Conservation (phyloP, 257 asterid species). For the Primulina eburnea region DNA sequence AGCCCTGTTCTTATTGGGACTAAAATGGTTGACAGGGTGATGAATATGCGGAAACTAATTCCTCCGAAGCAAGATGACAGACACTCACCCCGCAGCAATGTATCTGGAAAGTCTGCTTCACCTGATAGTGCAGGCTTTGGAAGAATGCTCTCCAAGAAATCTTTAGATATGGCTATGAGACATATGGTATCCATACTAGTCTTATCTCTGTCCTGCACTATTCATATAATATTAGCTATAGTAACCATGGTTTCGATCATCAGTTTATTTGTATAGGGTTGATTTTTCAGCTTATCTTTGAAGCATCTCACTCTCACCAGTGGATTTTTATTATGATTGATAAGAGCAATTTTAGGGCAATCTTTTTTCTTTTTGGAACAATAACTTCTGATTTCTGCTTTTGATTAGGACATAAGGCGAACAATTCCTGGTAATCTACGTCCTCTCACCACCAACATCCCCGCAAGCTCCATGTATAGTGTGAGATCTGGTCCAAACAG, state of each 20-base stretch:
- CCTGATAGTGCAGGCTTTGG: constrained; percentile 96
- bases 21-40: constrained; percentile 55
- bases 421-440: constrained; percentile 75
- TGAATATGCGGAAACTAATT: constrained; percentile 88
- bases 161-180: constrained; percentile 97
- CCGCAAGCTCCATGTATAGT: constrained; percentile 64
- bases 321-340: not conserved
- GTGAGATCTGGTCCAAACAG: constrained; percentile 68
- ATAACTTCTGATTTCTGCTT: not conserved
- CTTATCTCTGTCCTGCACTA: constrained; percentile 5
- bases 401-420: constrained; percentile 81
- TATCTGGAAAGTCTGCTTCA: constrained; percentile 81
- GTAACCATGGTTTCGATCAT: not conserved
- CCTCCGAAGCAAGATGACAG: constrained; percentile 87
- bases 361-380: not conserved
- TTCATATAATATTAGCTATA: constrained; percentile 2
- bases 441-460: constrained; percentile 82
- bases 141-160: constrained; percentile 90
- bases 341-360: not conserved
- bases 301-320: not conserved
- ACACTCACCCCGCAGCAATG: constrained; percentile 79
- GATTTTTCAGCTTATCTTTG: not conserved
- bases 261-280: not conserved
- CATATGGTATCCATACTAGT: constrained; percentile 71
- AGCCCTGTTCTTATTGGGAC: not conserved